Evolutionary conservation across 2,329 filamentous ascomycete genomes (phyloP), one percentile per base, ranked within the genome.

Genomic region (Penicillium sp.): DNA sequence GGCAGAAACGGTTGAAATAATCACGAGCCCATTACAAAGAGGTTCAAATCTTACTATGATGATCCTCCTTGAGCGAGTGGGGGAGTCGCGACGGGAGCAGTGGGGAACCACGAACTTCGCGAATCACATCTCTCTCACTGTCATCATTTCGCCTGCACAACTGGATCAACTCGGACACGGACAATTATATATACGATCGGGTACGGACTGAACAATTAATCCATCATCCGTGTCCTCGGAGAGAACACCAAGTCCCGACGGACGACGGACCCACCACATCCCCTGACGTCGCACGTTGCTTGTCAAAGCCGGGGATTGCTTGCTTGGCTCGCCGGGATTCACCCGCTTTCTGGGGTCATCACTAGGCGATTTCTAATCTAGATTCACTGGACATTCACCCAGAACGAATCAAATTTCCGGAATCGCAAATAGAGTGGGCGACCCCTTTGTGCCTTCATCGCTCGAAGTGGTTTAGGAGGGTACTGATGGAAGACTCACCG

Each of bases 31-130:
- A 14, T 31, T 14, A 3, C 29, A 14, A 14, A 31, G 29, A 31
- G 29, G 29, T 31, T 6, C 29, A 31, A 31, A 31, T 31, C 11
- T 31, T 31, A 13, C 11, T 31, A 31, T 29, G 27, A 29, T 11
- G 29, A 14, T 31, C 29, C 14, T 5, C 13, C 13, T 33, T 13
- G 13, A 13, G 16, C 14, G 13, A 33, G 61, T 37, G 62, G 63
- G 58, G 63, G 60, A 59, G 64, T 61, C 54, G 61, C 63, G 59
- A 64, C 62, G 61, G 61, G 11, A 42, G 19, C 10, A 13, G 39
- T 42, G 39, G n/a, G 11, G 31, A 39, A 19, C 35, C n/a, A 16
- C 19, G 4, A 42, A 23, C 19, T n/a, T 35, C 16, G 16, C 35
- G 35, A 39, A 39, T 39, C 35, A 39, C 35, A 19, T 39, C 9